Conservation (phyloP, 352 stramenopile species). For the Phytopythium delawarense region DNA sequence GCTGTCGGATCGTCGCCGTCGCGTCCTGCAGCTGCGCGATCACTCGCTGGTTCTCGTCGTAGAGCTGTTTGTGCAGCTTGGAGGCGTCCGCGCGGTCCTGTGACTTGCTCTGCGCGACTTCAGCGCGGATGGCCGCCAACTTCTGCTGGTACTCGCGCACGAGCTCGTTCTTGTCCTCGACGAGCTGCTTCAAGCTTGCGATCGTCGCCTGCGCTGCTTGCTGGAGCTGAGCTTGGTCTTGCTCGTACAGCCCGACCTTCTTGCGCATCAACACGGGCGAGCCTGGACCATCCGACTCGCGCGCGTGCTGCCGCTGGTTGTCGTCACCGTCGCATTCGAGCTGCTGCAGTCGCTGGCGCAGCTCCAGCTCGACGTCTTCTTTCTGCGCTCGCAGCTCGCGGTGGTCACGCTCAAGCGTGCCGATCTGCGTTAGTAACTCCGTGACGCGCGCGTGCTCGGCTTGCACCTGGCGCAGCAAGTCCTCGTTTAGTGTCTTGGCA, state of each 20-base stretch:
- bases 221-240: constrained; percentile 69
- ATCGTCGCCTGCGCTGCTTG: constrained; percentile 76
- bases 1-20: constrained; percentile 53
- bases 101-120: constrained; percentile 41
- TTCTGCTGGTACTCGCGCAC: constrained; percentile 64
- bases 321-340: constrained; percentile 13
- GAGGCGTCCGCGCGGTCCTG: constrained; percentile 52
- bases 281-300: constrained; percentile 6
- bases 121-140: constrained; percentile 36
- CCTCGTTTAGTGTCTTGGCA: constrained; percentile 32
- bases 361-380: constrained; percentile 57
- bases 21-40: constrained; percentile 70
- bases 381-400: constrained; percentile 37
- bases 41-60: constrained; percentile 75
- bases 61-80: constrained; percentile 62
- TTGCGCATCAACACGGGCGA: constrained; percentile 43
- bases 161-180: constrained; percentile 71
- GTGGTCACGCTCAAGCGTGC: constrained; percentile 37
- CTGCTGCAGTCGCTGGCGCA: constrained; percentile 44
- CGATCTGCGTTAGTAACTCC: constrained; percentile 41
- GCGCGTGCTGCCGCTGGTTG: constrained; percentile 17
- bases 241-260: constrained; percentile 72
- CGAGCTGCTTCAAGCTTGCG: constrained; percentile 73
- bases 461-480: constrained; percentile 50
- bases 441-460: constrained; percentile 31